Evolutionary conservation across 768 basidiomycete species (phyloP).

Genomic region (Harrya chromipes): DNA sequence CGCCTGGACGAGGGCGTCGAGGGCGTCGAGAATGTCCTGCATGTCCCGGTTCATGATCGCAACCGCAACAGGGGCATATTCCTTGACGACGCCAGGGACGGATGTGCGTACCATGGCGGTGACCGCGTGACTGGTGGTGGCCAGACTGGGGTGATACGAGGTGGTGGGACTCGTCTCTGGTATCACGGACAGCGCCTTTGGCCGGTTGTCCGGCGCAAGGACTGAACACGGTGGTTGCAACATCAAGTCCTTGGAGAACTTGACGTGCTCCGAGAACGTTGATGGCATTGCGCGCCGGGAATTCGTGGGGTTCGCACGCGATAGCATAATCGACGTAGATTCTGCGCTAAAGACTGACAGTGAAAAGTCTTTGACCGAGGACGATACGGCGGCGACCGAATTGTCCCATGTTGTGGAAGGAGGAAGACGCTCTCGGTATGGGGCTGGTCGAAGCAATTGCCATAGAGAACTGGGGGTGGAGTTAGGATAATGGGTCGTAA

Average conservation of each 20-base stretch:
- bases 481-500: conserved; percentile 18
- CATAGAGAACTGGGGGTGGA: conserved; percentile 35
- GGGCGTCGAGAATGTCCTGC: conserved; percentile 53
- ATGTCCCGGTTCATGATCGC: conserved; percentile 50
- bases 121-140: conserved; percentile 12
- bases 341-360: conserved; percentile 50
- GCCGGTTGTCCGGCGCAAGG: conserved; percentile 15
- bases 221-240: conserved; percentile 33
- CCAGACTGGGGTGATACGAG: conserved; percentile 10
- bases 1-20: conserved; percentile 53
- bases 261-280: conserved; percentile 26
- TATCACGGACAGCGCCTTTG: conserved; percentile 32
- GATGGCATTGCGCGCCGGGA: conserved; percentile 18
- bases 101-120: conserved; percentile 38
- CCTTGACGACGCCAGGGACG: conserved; percentile 47
- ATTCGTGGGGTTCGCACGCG: conserved; percentile 25
- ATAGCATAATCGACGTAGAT: conserved; percentile 32
- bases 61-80: conserved; percentile 42
- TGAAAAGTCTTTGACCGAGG: conserved; percentile 48
- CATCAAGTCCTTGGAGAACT: conserved; percentile 35
- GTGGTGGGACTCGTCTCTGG: conserved; percentile 13
- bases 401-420: conserved; percentile 28
- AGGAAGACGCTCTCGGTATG: conserved; percentile 38
- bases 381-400: conserved; percentile 32
- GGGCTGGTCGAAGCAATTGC: conserved; percentile 40